These are phyloP conservation scores for Harrya chromipes DNA, from an alignment of 768 basidiomycete species.

Conservation along the genomic window DNA sequence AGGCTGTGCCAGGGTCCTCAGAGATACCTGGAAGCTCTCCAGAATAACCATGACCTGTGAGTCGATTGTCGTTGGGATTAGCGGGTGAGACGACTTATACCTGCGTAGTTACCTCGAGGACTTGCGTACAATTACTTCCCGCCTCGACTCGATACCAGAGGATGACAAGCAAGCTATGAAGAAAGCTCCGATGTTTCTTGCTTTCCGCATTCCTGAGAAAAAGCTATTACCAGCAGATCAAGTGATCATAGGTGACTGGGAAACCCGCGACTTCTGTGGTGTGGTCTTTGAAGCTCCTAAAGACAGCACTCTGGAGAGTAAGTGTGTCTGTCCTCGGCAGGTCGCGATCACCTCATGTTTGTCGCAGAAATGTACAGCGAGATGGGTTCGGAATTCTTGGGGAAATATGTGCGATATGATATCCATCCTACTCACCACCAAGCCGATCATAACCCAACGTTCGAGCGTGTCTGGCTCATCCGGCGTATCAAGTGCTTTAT, in stretches of 20 bases:
- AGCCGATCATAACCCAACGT: background rate
- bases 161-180: conserved; percentile 10
- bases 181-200: conserved; percentile 7
- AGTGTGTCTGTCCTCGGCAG: background rate
- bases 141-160: conserved; percentile 8
- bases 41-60: background rate
- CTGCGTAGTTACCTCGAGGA: conserved; percentile 11
- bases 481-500: conserved; percentile 9
- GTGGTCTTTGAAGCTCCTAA: conserved; percentile 8
- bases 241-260: conserved; percentile 15
- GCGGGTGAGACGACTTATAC: background rate
- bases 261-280: conserved; percentile 1
- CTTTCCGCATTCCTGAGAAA: background rate
- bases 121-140: conserved; percentile 10
- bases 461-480: conserved; percentile 1
- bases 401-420: conserved; percentile 5
- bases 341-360: background rate
- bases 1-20: conserved; percentile 10
- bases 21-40: conserved; percentile 1
- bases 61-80: background rate
- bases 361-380: conserved; percentile 10
- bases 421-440: background rate
- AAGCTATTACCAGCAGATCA: conserved; percentile 8
- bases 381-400: conserved; percentile 12
- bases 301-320: conserved; percentile 10